These are phyloP conservation scores for Cystofilobasidium bisporidii DNA, from an alignment of 768 basidiomycete species.

Conservation along the genomic window DNA sequence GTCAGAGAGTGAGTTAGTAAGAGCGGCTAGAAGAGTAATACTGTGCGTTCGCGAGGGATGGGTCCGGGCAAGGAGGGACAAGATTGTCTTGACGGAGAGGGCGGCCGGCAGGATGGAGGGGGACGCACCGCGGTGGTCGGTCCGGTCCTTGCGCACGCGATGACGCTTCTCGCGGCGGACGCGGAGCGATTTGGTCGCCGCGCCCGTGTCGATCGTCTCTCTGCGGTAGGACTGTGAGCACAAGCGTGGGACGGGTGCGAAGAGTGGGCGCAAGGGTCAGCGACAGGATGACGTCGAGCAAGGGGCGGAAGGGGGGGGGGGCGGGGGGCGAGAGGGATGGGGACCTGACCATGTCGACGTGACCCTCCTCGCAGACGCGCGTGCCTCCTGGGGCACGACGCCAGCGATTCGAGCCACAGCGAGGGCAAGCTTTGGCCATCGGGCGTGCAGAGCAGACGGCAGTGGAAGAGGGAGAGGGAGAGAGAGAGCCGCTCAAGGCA, in stretches of 20 bases:
- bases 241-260: neutral
- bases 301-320: conserved; percentile 3
- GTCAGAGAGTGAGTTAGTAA: no score
- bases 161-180: neutral
- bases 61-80: neutral
- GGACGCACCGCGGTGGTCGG: neutral
- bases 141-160: conserved; percentile 7
- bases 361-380: conserved; percentile 81
- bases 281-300: neutral
- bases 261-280: no score
- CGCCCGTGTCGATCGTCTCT: conserved; percentile 61
- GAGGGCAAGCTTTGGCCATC: neutral
- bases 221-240: conserved; percentile 64
- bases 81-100: neutral
- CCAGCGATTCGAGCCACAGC: conserved; percentile 76
- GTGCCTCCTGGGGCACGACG: conserved; percentile 73
- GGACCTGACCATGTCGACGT: conserved; percentile 44
- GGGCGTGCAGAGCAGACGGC: no score
- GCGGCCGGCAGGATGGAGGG: conserved; percentile 27
- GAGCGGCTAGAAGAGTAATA: neutral
- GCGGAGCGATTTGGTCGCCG: neutral
- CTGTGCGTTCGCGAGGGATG: neutral
- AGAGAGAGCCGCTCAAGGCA: neutral
- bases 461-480: neutral
- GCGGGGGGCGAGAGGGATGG: neutral